Conservation (phyloP, 2,329 filamentous ascomycete species). For the Colletotrichum falcatum region DNA sequence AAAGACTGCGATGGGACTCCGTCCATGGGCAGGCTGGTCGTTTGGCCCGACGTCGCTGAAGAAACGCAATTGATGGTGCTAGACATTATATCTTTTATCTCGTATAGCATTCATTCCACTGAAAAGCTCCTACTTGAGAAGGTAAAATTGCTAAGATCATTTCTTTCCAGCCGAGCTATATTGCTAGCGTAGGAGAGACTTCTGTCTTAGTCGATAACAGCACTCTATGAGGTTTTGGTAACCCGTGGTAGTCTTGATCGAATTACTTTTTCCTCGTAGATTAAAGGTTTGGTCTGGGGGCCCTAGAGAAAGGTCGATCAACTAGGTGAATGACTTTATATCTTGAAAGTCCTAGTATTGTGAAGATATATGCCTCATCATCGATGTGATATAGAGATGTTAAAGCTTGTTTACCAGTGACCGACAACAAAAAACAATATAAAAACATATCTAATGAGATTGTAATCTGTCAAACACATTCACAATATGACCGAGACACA, state of each 20-base stretch:
- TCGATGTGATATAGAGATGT: not conserved
- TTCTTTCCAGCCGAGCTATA: conserved; percentile 6
- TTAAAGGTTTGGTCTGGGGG: not conserved
- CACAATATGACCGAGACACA: no score
- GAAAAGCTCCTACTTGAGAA: not conserved
- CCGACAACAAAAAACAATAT: not conserved
- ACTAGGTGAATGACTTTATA: not conserved
- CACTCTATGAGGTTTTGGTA: conserved; percentile 6
- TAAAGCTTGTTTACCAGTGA: no score
- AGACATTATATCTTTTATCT: not conserved
- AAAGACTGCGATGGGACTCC: not conserved
- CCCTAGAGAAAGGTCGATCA: not conserved
- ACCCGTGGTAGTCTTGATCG: not conserved
- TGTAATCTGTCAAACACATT: no score
- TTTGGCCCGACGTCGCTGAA: conserved; percentile 12
- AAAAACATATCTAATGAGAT: not conserved
- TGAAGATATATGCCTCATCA: no score
- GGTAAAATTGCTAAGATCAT: not conserved
- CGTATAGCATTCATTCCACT: not conserved
- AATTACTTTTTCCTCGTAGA: not conserved
- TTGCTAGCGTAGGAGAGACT: not conserved
- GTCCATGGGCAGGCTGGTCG: no score
- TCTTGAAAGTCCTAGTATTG: no score
- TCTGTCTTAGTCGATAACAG: not conserved
- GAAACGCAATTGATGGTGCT: conserved; percentile 12